Evolutionary conservation across 2,329 filamentous ascomycete species (phyloP).

Genomic region (Phialophora chinensis): DNA sequence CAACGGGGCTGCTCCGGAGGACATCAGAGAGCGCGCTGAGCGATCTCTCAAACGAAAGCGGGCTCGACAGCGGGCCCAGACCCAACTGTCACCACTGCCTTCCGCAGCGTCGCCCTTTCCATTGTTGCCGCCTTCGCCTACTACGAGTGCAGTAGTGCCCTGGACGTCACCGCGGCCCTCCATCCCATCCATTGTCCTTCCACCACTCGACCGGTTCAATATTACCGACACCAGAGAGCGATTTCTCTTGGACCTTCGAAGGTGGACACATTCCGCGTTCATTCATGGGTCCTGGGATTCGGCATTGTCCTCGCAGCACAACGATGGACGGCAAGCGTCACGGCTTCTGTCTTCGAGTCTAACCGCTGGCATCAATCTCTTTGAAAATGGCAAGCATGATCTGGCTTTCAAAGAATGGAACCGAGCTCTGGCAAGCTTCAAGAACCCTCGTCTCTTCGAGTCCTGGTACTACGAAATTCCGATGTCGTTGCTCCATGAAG

Average conservation of each 20-base stretch:
- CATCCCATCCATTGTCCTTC: constrained; percentile 11
- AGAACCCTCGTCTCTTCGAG: constrained; percentile 32
- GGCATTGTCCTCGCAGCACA: constrained; percentile 21
- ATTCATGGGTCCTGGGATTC: constrained; percentile 29
- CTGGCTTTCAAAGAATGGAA: constrained; percentile 30
- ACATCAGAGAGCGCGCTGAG: constrained; percentile 18
- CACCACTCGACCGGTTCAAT: constrained; percentile 20
- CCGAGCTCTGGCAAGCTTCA: constrained; percentile 26
- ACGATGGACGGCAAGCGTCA: constrained; percentile 27
- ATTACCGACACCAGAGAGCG: constrained; percentile 20
- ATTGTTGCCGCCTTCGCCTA: constrained; percentile 1
- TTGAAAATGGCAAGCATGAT: constrained; percentile 24
- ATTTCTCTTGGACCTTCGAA: constrained; percentile 30
- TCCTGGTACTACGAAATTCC: constrained; percentile 37
- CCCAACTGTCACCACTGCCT: constrained; percentile 13
- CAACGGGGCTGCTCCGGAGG: constrained; percentile 6
- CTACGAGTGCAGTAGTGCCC: constrained; percentile 1
- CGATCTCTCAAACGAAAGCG: constrained; percentile 27
- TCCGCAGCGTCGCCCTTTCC: constrained; percentile 1
- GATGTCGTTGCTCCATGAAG: constrained; percentile 34
- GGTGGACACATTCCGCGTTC: constrained; percentile 33
- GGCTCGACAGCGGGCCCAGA: constrained; percentile 12
- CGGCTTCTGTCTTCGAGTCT: constrained; percentile 26
- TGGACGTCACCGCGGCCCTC: constrained; percentile 3
- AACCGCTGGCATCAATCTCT: constrained; percentile 29